Percentiles rank a stretch among this genome's conserved stretches.
Conservation (phyloP, 129 eudicot species). For the Flaveria bidentis region DNA sequence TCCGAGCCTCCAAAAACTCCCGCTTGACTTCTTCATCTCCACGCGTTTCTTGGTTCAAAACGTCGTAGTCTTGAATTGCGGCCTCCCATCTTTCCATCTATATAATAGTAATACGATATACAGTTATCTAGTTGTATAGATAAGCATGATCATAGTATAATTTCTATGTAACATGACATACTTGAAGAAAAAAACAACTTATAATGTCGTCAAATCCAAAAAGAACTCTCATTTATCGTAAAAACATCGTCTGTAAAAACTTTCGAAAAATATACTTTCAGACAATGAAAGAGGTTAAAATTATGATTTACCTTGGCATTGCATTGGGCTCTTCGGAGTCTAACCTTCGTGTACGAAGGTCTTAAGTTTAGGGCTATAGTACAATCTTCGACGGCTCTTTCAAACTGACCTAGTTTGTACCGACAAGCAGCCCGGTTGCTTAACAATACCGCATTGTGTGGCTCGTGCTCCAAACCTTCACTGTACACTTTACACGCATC, state of each 20-base stretch:
- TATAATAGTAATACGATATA: background rate
- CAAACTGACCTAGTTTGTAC: conserved; percentile 61
- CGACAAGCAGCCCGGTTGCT: conserved; percentile 89
- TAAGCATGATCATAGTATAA: background rate
- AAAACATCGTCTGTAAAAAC: too few relatives aligned
- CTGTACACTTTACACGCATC: conserved; percentile 62
- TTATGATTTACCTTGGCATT: conserved; percentile 46
- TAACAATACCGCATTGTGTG: conserved; percentile 62
- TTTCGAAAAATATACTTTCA: too few relatives aligned
- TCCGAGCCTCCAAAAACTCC: conserved; percentile 51
- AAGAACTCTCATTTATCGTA: too few relatives aligned
- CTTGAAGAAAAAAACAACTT: too few relatives aligned
- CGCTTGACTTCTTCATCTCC: conserved; percentile 50
- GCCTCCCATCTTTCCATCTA: conserved; percentile 84
- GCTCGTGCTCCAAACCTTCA: conserved; percentile 69
- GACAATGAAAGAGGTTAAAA: too few relatives aligned
- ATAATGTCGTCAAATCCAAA: too few relatives aligned
- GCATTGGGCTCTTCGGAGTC: conserved; percentile 79
- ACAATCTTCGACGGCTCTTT: conserved; percentile 73
- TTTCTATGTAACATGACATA: too few relatives aligned
- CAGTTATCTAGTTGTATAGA: background rate
- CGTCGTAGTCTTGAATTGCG: conserved; percentile 67
- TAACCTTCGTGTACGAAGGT: conserved; percentile 75
- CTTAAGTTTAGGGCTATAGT: conserved; percentile 53
- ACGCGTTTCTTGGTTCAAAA: conserved; percentile 53